Evolutionary conservation across 768 basidiomycete genomes (phyloP), one percentile per base, ranked within the genome.

Genomic region (Pisolithus microcarpus): DNA sequence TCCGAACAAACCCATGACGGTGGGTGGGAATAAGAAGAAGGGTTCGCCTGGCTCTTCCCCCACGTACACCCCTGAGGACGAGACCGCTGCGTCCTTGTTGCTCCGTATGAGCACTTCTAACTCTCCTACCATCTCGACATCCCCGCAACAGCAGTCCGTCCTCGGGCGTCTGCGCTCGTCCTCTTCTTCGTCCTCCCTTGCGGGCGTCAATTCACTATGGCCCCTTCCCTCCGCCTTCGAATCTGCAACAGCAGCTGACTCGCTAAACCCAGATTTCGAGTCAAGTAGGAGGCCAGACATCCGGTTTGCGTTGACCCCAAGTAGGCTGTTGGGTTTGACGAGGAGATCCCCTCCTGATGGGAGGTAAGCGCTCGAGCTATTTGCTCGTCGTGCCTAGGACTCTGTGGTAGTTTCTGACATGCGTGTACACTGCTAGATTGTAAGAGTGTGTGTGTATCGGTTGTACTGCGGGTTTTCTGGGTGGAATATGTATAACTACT

Each of bases 51-150:
- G 42, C 15, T 34, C 64, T 43, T 60, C 65, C 16, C 58, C 59
- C 21, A 24, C 65, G 54, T 49, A 60, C 51, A 37, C 73, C 5
- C 77, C 81, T 0, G 85, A 87, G 49, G 85, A 88, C 60, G 82
- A 87, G 67, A 75, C 73, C 0, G 85, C 84, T 0, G 85, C 84
- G 15, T 79, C 84, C 4, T 68, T 87, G 52, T 64, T 86, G 13
- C 64, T 87, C 37, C 81, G 84, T 53, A 85, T 87, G 53, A 75
- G 78, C 56, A 70, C 74, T 1, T 75, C 26, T 7, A 31, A 6
- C 24, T 45, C 43, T 31, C 30, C 43, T 28, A 26, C 11, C 43
- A 9, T 24, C 43, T 13, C 26, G 43, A 30, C 26, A 10, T 45
- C 63, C 7, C 23, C 60, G 10, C 63, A 52, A n/a, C 30, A 48